Conservation (phyloP, 2,329 filamentous ascomycete genomes). For the Tolypocladium ophioglossoides region DNA sequence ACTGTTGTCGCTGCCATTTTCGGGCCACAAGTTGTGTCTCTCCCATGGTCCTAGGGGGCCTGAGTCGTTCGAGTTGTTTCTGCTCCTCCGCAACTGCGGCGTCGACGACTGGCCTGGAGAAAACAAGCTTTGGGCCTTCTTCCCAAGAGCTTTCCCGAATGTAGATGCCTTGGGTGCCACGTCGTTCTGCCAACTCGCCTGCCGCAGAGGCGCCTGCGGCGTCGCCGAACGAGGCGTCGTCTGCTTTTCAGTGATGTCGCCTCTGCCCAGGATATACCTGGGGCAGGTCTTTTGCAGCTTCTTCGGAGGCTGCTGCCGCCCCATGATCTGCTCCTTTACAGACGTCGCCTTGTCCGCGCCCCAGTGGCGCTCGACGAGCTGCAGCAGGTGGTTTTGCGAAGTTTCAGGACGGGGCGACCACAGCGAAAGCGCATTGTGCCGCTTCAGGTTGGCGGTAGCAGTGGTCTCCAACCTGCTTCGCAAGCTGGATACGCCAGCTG, state of each 20-base stretch:
- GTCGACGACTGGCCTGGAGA: not conserved
- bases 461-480: slow-evolving; percentile 42
- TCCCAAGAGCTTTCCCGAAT: not conserved
- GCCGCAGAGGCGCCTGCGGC: not conserved
- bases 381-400: slow-evolving; percentile 27
- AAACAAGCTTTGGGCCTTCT: not conserved
- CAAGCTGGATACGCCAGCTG: slow-evolving; percentile 24
- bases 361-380: slow-evolving; percentile 38
- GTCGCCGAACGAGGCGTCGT: not conserved
- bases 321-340: not conserved
- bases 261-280: no score
- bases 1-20: not conserved
- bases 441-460: slow-evolving; percentile 37
- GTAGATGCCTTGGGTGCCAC: not conserved
- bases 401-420: slow-evolving; percentile 37
- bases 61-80: not conserved
- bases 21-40: not conserved
- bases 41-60: not conserved
- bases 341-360: slow-evolving; percentile 29
- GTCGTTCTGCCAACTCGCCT: not conserved
- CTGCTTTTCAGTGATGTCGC: not conserved
- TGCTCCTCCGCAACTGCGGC: not conserved
- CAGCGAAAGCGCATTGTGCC: slow-evolving; percentile 34
- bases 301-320: not conserved
- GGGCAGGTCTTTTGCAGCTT: not conserved